Evolutionary conservation across 495 filamentous ascomycete species (phyloP).

Genomic region (Xylaria venustula): DNA sequence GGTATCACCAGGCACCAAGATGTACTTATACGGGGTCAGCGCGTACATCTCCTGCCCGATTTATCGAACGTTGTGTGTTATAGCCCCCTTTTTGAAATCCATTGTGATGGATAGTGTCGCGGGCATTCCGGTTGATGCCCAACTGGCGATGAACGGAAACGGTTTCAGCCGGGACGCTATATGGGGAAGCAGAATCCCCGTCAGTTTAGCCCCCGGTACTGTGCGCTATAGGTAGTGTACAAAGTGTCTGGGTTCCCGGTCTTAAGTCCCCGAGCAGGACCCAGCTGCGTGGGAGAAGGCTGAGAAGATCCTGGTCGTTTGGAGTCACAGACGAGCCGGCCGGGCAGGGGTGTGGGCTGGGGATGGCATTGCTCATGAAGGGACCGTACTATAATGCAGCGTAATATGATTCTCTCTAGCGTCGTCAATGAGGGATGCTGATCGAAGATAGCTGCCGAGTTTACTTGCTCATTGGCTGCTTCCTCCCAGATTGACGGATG

Average conservation of each 20-base stretch:
- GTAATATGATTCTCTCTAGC: not conserved
- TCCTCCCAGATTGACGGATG: not conserved
- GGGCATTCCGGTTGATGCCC: conserved; percentile 12
- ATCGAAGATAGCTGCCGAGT: not conserved
- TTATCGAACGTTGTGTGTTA: not conserved
- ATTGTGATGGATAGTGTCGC: not conserved
- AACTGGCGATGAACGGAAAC: conserved; percentile 1
- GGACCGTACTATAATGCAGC: not conserved
- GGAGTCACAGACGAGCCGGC: conserved; percentile 1
- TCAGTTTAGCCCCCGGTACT: not conserved
- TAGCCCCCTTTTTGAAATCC: not conserved
- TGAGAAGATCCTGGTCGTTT: conserved; percentile 8
- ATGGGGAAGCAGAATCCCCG: conserved; percentile 1
- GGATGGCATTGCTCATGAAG: not conserved
- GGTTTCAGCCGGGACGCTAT: not conserved
- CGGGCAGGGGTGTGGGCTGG: conserved; percentile 3
- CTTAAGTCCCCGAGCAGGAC: not conserved
- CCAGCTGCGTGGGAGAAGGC: conserved; percentile 12
- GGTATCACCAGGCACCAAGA: not conserved
- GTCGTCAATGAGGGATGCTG: not conserved
- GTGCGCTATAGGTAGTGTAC: not conserved
- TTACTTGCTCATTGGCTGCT: not conserved
- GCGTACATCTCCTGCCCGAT: not conserved
- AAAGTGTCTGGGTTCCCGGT: not conserved
- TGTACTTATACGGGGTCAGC: not conserved